A percentile compares a stretch with the other conserved stretches of the same genome.
These are phyloP conservation scores for Neonectria punicea DNA, from an alignment of 2,329 filamentous ascomycete species.

Conservation along the genomic window DNA sequence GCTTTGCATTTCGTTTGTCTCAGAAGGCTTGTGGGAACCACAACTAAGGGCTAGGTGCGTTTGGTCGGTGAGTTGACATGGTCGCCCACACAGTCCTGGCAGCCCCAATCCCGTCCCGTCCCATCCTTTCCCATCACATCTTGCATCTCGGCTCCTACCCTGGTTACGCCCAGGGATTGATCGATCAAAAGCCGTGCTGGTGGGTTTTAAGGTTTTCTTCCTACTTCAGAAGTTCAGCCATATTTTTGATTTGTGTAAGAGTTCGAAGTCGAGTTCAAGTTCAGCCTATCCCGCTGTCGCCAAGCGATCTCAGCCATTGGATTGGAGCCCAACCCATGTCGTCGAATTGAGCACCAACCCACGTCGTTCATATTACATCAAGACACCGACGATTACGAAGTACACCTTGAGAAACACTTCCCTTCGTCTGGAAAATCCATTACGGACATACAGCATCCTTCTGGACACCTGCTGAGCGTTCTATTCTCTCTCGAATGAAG, in stretches of 20 bases:
- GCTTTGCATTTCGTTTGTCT: slow-evolving; percentile 23
- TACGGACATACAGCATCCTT: slow-evolving; percentile 3
- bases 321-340: slow-evolving; percentile 7
- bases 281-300: background rate
- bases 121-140: slow-evolving; percentile 13
- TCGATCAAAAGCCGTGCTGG: background rate
- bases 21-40: slow-evolving; percentile 10
- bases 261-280: background rate
- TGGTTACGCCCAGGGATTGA: background rate
- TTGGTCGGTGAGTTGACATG: slow-evolving; percentile 12
- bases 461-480: slow-evolving; percentile 7
- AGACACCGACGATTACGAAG: slow-evolving; percentile 5
- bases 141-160: slow-evolving; percentile 11
- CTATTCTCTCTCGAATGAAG: slow-evolving; percentile 26
- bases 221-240: background rate
- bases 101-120: slow-evolving; percentile 10
- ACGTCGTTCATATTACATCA: slow-evolving; percentile 6
- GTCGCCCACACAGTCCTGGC: slow-evolving; percentile 16
- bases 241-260: background rate
- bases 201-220: background rate
- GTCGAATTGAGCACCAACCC: slow-evolving; percentile 15
- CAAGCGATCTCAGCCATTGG: background rate
- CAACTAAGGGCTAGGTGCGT: slow-evolving; percentile 6
- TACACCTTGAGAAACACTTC: slow-evolving; percentile 29
- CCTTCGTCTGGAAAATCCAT: slow-evolving; percentile 28